Evolutionary conservation across 73 alveolate species (phyloP).

Genomic region (Halteria grandinella): DNA sequence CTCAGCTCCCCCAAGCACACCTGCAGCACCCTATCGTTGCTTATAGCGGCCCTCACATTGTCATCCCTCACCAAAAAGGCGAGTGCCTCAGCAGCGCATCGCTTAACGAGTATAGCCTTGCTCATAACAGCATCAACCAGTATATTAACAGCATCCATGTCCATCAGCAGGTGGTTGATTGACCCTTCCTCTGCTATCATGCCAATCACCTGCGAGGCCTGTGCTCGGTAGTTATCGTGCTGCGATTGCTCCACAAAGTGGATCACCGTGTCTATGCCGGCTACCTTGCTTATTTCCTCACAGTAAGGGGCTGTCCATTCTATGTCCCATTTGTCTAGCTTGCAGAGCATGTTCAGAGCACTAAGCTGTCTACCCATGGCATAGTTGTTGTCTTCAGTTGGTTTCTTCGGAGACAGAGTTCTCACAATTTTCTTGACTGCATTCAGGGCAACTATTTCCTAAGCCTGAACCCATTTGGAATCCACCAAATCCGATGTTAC

Average conservation of each 20-base stretch:
- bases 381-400: constrained; percentile 54
- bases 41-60: background rate
- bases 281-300: constrained; percentile 28
- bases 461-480: constrained; percentile 40
- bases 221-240: constrained; percentile 50
- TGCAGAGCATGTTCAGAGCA: constrained; percentile 58
- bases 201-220: constrained; percentile 57
- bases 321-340: constrained; percentile 59
- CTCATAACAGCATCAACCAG: constrained; percentile 35
- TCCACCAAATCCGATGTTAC: constrained; percentile 54
- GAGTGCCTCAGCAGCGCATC: constrained; percentile 64
- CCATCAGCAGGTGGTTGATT: constrained; percentile 8
- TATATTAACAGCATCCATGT: constrained; percentile 22
- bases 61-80: constrained; percentile 41
- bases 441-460: constrained; percentile 39
- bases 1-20: constrained; percentile 19
- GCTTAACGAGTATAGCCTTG: constrained; percentile 33
- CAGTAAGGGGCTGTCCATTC: constrained; percentile 52
- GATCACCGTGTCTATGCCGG: constrained; percentile 53
- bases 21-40: constrained; percentile 42
- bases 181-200: constrained; percentile 64
- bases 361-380: constrained; percentile 54
- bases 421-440: constrained; percentile 20
- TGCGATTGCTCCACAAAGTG: constrained; percentile 30
- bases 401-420: constrained; percentile 51